phyloP scores from a whole-genome alignment of 495 filamentous ascomycete species.

The Geoglossum glabrum region DNA sequence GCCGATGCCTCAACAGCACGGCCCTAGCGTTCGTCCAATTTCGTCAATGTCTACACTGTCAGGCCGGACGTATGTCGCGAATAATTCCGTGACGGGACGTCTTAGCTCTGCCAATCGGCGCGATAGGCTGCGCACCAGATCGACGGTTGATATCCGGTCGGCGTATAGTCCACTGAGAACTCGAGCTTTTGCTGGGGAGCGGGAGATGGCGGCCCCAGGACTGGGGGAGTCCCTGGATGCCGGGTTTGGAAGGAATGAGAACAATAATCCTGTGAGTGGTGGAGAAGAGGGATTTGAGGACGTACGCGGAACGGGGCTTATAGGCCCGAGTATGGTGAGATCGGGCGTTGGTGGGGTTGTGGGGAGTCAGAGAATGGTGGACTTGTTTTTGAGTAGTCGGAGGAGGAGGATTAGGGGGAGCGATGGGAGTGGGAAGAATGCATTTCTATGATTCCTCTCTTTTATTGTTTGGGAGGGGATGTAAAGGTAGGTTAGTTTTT shows the following conservation, averaged over 20 bases:
- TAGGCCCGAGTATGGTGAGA: neutral
- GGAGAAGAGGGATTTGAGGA: neutral
- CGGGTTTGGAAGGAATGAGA: neutral
- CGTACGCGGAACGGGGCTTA: conserved; percentile 12
- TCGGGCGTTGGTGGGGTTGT: conserved; percentile 12
- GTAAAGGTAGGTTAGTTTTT: neutral
- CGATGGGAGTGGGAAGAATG: neutral
- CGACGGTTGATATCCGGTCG: neutral
- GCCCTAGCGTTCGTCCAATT: neutral
- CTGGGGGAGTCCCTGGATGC: neutral
- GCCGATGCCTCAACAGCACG: neutral
- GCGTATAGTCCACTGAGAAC: neutral
- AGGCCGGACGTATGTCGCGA: neutral
- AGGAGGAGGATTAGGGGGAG: conserved; percentile 22
- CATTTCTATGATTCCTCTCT: conserved; percentile 1
- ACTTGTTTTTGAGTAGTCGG: conserved; percentile 35
- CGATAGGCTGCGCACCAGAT: conserved; percentile 16
- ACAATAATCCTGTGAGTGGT: neutral
- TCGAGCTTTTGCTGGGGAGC: neutral
- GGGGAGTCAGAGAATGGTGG: conserved; percentile 38
- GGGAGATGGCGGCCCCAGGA: neutral
- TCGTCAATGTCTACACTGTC: neutral
- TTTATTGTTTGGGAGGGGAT: neutral
- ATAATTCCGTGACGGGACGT: neutral
- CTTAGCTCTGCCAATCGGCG: neutral